Conservation (phyloP, 192 early-diverging fungal genomes). For the Funneliformis mosseae region DNA sequence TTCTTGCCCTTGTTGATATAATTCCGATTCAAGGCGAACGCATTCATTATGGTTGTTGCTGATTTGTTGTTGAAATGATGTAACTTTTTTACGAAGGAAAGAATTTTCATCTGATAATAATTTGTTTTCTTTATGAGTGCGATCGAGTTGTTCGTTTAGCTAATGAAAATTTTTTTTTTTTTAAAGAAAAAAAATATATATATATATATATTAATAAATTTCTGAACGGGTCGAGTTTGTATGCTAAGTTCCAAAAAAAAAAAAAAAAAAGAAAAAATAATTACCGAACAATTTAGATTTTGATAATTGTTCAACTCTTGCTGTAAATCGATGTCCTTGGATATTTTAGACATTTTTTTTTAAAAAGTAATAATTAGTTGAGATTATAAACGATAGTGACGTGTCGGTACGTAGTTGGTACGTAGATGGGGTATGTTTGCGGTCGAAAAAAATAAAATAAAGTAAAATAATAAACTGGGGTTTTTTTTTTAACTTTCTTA, state of each 20-base stretch:
- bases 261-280: not conserved
- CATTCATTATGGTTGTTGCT: constrained; percentile 22
- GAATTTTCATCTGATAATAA: constrained; percentile 19
- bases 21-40: constrained; percentile 25
- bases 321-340: not conserved
- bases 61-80: constrained; percentile 20
- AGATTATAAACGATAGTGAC: not conserved
- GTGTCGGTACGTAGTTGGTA: not conserved
- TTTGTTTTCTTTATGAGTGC: constrained; percentile 8
- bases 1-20: constrained; percentile 31
- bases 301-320: not conserved
- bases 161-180: no score
- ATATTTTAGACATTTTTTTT: not conserved
- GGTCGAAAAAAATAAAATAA: no score
- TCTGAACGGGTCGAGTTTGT: no score
- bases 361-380: no score
- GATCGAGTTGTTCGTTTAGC: constrained; percentile 32
- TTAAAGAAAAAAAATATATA: not conserved
- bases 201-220: not conserved
- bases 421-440: not conserved
- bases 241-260: not conserved
- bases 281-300: constrained; percentile 13
- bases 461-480: no score
- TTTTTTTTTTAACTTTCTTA: no score
- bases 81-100: constrained; percentile 26